Conservation (phyloP, 768 basidiomycete genomes). For the Leccinum disarticulatum region DNA sequence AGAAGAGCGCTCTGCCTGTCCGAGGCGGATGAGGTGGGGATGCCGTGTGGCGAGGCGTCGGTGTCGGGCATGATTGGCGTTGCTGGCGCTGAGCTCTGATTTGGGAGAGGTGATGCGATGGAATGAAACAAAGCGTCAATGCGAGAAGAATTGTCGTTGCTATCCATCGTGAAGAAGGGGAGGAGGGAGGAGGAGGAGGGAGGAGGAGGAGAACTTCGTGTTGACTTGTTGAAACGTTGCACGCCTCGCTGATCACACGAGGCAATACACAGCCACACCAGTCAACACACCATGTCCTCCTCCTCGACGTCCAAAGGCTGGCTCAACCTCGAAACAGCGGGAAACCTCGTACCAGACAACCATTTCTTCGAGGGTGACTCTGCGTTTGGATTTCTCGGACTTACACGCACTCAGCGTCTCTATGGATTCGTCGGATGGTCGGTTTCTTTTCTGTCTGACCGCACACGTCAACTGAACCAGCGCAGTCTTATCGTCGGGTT, state of each 20-base stretch:
- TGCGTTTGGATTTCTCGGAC: constrained; percentile 76
- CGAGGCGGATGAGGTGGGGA: constrained; percentile 41
- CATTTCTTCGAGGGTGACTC: constrained; percentile 89
- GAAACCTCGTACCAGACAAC: constrained; percentile 64
- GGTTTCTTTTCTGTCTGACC: constrained; percentile 20
- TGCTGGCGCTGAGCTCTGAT: not conserved
- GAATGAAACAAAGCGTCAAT: not conserved
- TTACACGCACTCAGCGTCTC: constrained; percentile 77
- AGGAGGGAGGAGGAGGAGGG: not conserved
- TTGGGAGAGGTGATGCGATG: not conserved
- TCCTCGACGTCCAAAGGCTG: constrained; percentile 63
- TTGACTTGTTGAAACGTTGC: not conserved
- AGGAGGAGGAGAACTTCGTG: not conserved
- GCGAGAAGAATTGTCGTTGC: not conserved
- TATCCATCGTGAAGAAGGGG: not conserved
- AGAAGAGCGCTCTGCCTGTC: constrained; percentile 78
- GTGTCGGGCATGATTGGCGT: constrained; percentile 15
- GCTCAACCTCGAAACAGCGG: constrained; percentile 79
- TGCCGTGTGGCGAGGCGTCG: constrained; percentile 41
- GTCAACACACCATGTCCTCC: not conserved
- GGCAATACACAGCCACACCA: constrained; percentile 18
- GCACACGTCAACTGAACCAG: not conserved
- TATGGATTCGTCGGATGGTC: constrained; percentile 88
- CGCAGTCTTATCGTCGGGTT: constrained; percentile 73
- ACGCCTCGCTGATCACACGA: constrained; percentile 33